Evolutionary conservation across 129 eudicot genomes (phyloP), one percentile per base, ranked within the genome.

Genomic region (Solidago caesia): DNA sequence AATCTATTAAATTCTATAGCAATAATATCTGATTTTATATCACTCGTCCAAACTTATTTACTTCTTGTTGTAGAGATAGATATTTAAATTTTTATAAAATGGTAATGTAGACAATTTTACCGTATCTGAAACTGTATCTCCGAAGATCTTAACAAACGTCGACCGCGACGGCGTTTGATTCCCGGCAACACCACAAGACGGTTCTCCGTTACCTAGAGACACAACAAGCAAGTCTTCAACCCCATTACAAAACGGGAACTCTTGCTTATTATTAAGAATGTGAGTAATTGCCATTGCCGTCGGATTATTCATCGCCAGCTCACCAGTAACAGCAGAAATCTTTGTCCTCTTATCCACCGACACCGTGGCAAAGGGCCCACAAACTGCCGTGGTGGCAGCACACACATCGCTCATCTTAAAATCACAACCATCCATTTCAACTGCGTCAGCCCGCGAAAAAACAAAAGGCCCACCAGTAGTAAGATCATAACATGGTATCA

Each of bases 401-500:
- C 98, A 92, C n/a, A 92, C 95, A 46, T 79, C 90, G 66, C 85
- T 80, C 87, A 92, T 88, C 79, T 67, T 78, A 78, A 92, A 92
- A 78, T 92, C 96, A 67, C 75, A 87, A 58, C 96, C 88, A 75
- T 81, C 87, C 84, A 87, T 87, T 72, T 87, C 96, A 53, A 87
- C 75, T 15, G 98, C 98, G 68, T 88, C 98, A 14, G 96, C 98
- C 56, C 98, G 96, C 25, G 98, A 92, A 66, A 92, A 92, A 57
- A 92, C 87, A 57, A 89, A 89, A n/a, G 96, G 87, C 5, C 92
- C 81, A 2, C 92, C 86, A 1, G 88, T 89, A 8, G 29, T 83
- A 7, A 89, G 75, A 70, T 92, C 95, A 42, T 83, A 89, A 62
- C 98, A 92, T 1, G 98, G 98, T n/a, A 92, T 81, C 67, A 92